phyloP scores from a whole-genome alignment of 768 basidiomycete species.

The Pholiota molesta region DNA sequence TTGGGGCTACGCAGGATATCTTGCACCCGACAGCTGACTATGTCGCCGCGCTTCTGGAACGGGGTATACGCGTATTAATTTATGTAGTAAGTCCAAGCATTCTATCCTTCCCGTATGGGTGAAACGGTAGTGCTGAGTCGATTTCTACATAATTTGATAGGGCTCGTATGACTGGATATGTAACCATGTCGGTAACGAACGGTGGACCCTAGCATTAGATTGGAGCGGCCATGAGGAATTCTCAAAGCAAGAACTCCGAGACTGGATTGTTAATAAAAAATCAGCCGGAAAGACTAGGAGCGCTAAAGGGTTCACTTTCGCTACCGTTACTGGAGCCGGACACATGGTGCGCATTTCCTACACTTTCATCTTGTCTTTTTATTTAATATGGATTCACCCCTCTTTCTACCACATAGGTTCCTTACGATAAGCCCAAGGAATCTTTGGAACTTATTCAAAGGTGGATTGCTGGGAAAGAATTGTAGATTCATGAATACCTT shows the following conservation, averaged over 20 bases:
- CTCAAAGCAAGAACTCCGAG: conserved; percentile 44
- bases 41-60: conserved; percentile 69
- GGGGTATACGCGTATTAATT: conserved; percentile 67
- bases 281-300: conserved; percentile 39
- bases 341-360: conserved; percentile 56
- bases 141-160: conserved; percentile 1
- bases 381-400: background rate
- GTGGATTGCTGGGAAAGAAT: conserved; percentile 35
- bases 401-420: conserved; percentile 44
- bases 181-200: conserved; percentile 75
- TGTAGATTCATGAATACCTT: conserved; percentile 1
- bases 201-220: conserved; percentile 69
- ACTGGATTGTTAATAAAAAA: conserved; percentile 62
- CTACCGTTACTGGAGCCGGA: conserved; percentile 68
- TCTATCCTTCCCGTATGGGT: too few species aligned
- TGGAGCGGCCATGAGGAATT: conserved; percentile 65
- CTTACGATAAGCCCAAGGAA: conserved; percentile 65
- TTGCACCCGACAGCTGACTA: conserved; percentile 53
- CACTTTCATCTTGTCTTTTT: background rate
- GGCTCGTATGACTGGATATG: conserved; percentile 78
- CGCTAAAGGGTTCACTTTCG: conserved; percentile 61
- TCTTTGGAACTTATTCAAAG: conserved; percentile 50
- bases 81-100: conserved; percentile 43
- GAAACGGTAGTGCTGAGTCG: too few species aligned
- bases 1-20: conserved; percentile 46